A percentile compares a stretch with the other conserved stretches of the same genome.
Evolutionary conservation across 1,284 basidiomycete species (phyloP).

Genomic region (Meripilus lineatus): DNA sequence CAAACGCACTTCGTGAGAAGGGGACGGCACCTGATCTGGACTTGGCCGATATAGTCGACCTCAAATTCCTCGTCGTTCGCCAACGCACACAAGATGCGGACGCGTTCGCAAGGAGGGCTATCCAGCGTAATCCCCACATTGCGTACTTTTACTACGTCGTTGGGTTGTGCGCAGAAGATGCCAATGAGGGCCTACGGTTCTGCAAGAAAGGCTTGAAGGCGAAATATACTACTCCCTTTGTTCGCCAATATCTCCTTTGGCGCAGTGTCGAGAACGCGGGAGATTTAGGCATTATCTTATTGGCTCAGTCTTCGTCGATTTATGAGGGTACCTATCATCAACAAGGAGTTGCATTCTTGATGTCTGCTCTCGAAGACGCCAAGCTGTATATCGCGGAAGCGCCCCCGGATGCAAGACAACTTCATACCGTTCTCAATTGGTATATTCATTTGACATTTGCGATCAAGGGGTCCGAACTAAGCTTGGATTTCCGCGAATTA

Average conservation of each 20-base stretch:
- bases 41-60: constrained; percentile 53
- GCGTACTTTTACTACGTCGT: constrained; percentile 58
- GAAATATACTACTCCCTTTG: constrained; percentile 25
- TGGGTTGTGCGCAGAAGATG: constrained; percentile 25
- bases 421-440: constrained; percentile 54
- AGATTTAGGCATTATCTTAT: constrained; percentile 42
- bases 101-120: constrained; percentile 35
- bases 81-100: constrained; percentile 40
- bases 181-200: constrained; percentile 33
- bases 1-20: constrained; percentile 42
- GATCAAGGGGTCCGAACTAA: constrained; percentile 44
- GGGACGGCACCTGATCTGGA: constrained; percentile 36
- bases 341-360: constrained; percentile 54
- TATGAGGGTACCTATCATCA: constrained; percentile 41
- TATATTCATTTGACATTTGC: constrained; percentile 47
- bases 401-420: constrained; percentile 55
- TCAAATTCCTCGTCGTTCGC: constrained; percentile 49
- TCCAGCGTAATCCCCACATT: constrained; percentile 48
- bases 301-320: constrained; percentile 44
- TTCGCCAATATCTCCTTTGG: constrained; percentile 43
- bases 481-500: constrained; percentile 42
- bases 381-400: constrained; percentile 48
- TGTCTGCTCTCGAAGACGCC: constrained; percentile 51
- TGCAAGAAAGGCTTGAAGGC: constrained; percentile 55
- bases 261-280: constrained; percentile 55